Conservation (phyloP, 2,329 filamentous ascomycete genomes). For the Fusarium transvaalense region DNA sequence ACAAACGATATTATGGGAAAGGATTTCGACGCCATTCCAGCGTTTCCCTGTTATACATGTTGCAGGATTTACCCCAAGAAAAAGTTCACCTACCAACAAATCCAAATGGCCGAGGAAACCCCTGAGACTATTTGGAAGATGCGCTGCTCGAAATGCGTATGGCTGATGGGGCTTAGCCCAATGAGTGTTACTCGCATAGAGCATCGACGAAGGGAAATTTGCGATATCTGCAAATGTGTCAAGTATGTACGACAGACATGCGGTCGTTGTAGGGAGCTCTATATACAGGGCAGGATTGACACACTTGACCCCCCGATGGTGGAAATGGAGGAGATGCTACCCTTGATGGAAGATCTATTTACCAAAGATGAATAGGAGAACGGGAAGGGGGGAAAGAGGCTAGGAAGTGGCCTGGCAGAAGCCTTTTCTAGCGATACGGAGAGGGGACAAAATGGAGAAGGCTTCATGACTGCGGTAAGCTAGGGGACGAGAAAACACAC, state of each 20-base stretch:
- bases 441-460: no score
- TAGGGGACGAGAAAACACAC: no score
- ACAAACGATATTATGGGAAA: neutral
- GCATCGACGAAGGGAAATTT: constrained; percentile 22
- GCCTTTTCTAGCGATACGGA: no score
- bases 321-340: no score
- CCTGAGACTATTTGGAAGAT: constrained; percentile 32
- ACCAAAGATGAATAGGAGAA: no score
- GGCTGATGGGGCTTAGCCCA: constrained; percentile 4
- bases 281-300: constrained; percentile 24
- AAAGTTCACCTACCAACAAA: constrained; percentile 19
- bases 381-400: no score
- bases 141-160: constrained; percentile 26
- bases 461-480: no score
- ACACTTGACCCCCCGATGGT: neutral
- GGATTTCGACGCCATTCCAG: neutral
- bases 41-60: constrained; percentile 38
- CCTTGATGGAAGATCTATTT: no score
- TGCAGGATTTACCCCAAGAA: constrained; percentile 7
- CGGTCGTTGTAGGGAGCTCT: constrained; percentile 35
- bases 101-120: neutral
- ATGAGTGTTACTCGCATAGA: constrained; percentile 20
- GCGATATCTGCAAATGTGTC: constrained; percentile 33
- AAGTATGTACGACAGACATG: constrained; percentile 25
- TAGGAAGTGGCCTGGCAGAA: no score